A percentile compares a stretch with the other conserved stretches of the same genome.
Evolutionary conservation across 2,329 filamentous ascomycete species (phyloP).

Genomic region (Diaporthe longicolla): DNA sequence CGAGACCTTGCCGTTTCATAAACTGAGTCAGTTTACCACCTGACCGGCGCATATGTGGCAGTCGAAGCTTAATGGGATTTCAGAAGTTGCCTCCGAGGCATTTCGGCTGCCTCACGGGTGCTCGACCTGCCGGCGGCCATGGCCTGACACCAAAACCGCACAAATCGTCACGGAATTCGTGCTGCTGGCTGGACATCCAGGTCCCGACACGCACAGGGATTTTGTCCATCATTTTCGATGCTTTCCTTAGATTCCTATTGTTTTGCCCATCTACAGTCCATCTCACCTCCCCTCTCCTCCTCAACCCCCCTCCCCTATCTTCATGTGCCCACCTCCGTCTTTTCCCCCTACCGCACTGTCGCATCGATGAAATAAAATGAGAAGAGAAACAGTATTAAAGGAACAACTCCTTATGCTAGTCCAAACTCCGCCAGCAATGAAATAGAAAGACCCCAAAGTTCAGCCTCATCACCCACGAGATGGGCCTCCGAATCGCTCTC

Average conservation of each 20-base stretch:
- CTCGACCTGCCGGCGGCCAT: neutral
- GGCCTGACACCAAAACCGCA: neutral
- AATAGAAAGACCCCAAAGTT: conserved; percentile 32
- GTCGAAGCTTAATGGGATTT: neutral
- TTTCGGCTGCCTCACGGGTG: neutral
- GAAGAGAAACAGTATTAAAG: conserved; percentile 39
- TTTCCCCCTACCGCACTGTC: conserved; percentile 17
- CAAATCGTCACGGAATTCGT: neutral
- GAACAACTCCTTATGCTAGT: conserved; percentile 43
- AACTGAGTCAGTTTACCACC: neutral
- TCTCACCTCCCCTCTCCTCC: neutral
- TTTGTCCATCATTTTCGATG: conserved; percentile 33
- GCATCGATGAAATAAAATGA: conserved; percentile 32
- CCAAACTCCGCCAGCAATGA: conserved; percentile 41
- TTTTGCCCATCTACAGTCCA: conserved; percentile 35
- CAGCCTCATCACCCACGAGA: conserved; percentile 28
- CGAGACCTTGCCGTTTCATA: neutral
- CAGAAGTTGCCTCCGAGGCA: conserved; percentile 5
- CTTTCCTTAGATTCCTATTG: conserved; percentile 42
- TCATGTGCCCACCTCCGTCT: conserved; percentile 15
- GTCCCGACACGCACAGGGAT: neutral
- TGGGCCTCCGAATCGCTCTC: conserved; percentile 16
- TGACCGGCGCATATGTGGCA: too few species aligned
- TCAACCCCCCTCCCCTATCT: neutral
- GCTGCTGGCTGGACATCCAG: neutral